Conservation (phyloP, 768 basidiomycete genomes). For the Russula brevipes region DNA sequence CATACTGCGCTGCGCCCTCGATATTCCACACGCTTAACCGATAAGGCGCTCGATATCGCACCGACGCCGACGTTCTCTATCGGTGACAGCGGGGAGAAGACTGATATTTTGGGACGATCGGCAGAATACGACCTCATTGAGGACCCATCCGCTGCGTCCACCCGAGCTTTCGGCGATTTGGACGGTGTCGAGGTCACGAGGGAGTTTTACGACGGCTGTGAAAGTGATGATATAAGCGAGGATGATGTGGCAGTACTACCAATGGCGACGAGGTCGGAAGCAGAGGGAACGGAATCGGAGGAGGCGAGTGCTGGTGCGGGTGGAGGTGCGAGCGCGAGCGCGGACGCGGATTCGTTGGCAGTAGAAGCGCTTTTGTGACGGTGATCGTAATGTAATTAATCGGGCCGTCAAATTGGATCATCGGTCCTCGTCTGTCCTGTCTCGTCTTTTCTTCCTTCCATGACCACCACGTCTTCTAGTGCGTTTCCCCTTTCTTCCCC, state of each 20-base stretch:
- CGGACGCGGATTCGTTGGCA: background rate
- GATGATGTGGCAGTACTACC: background rate
- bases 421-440: too few species aligned
- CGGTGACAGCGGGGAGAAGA: background rate
- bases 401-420: too few species aligned
- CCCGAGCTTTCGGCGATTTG: constrained; percentile 1
- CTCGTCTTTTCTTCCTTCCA: background rate
- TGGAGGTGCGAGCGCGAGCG: too few species aligned
- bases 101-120: background rate
- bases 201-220: background rate
- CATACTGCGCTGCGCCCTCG: background rate
- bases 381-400: background rate
- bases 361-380: constrained; percentile 12
- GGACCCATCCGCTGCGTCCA: background rate
- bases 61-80: background rate
- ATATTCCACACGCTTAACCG: constrained; percentile 8
- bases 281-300: too few species aligned
- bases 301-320: too few species aligned
- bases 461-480: background rate
- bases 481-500: background rate
- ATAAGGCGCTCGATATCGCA: background rate
- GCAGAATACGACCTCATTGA: constrained; percentile 15
- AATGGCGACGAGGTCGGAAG: background rate
- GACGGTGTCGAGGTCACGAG: constrained; percentile 1
- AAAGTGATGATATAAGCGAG: background rate